A percentile compares a stretch with the other conserved stretches of the same genome.
Conservation (phyloP, 768 basidiomycete species). For the Pleurotus djamor region DNA sequence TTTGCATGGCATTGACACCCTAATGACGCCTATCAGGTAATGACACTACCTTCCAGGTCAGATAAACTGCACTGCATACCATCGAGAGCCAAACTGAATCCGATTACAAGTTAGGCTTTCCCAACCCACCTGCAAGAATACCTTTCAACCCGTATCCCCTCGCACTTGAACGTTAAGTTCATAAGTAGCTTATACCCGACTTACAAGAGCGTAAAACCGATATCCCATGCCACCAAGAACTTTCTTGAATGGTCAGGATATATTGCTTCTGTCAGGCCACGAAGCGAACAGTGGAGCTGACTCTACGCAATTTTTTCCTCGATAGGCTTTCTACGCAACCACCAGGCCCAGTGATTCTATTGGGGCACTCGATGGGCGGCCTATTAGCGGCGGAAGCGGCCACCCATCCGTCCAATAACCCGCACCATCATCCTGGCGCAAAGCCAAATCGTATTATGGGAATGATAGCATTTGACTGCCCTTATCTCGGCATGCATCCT, state of each 20-base stretch:
- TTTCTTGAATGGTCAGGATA: conserved; percentile 50
- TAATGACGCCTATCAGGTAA: conserved; percentile 32
- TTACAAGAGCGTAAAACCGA: conserved; percentile 55
- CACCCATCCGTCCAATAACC: conserved; percentile 35
- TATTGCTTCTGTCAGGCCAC: neutral
- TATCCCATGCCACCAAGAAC: conserved; percentile 46
- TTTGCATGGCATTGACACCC: neutral
- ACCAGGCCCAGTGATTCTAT: conserved; percentile 50
- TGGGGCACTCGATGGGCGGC: conserved; percentile 64
- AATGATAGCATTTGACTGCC: conserved; percentile 57
- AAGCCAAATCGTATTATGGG: conserved; percentile 46
- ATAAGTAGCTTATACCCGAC: conserved; percentile 56
- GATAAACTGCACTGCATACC: conserved; percentile 7
- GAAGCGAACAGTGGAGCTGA: neutral
- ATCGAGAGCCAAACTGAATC: neutral
- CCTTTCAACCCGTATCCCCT: conserved; percentile 31
- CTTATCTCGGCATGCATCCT: conserved; percentile 61
- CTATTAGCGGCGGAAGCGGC: conserved; percentile 58
- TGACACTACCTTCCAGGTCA: conserved; percentile 57
- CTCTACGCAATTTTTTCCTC: neutral
- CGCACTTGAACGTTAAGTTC: conserved; percentile 32
- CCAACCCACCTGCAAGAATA: conserved; percentile 50
- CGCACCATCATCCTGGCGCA: conserved; percentile 16
- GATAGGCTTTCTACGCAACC: conserved; percentile 53
- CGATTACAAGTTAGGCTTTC: conserved; percentile 36